These are phyloP conservation scores for Sanghuangporus weigelae DNA, from an alignment of 1,284 basidiomycete species.

Conservation along the genomic window DNA sequence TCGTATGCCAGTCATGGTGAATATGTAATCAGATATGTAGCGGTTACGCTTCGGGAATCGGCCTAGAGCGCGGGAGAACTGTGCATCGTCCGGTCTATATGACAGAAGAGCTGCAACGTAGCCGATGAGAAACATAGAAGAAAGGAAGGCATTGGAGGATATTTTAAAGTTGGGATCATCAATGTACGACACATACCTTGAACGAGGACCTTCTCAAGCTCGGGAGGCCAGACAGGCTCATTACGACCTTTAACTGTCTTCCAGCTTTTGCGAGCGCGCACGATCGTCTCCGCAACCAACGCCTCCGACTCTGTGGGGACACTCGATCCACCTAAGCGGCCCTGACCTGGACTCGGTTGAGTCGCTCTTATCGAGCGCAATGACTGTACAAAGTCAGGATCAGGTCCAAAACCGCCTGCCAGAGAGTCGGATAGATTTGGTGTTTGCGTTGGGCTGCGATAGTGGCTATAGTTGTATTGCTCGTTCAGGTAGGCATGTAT, in stretches of 20 bases:
- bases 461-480: background rate
- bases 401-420: background rate
- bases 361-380: background rate
- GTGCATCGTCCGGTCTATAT: conserved; percentile 62
- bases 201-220: conserved; percentile 68
- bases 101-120: conserved; percentile 37
- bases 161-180: background rate
- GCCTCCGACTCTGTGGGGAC: background rate
- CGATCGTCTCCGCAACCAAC: conserved; percentile 53
- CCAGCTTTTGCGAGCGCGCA: conserved; percentile 66
- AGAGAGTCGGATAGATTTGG: background rate
- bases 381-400: background rate
- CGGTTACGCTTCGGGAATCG: conserved; percentile 70
- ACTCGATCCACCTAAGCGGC: background rate
- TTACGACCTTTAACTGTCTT: conserved; percentile 62
- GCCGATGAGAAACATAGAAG: background rate
- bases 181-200: conserved; percentile 43
- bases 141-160: background rate
- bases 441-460: background rate
- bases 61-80: conserved; percentile 62
- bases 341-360: background rate
- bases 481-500: background rate
- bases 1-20: conserved; percentile 52
- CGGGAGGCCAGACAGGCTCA: conserved; percentile 70
- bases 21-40: conserved; percentile 69